These are phyloP conservation scores for Talaromyces sp. DNA, from an alignment of 2,329 filamentous ascomycete species.

Conservation along the genomic window DNA sequence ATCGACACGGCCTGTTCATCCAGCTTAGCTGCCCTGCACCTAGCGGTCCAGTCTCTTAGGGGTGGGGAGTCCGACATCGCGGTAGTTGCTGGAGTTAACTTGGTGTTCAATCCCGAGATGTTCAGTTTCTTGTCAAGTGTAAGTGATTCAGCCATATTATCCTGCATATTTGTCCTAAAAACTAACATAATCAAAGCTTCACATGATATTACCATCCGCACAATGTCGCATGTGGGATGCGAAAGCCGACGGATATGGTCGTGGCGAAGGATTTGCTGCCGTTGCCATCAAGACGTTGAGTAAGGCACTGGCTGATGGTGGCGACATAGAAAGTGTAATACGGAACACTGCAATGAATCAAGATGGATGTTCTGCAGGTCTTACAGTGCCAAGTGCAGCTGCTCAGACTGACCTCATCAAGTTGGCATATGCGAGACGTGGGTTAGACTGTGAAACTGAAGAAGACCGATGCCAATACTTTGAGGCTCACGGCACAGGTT, in stretches of 20 bases:
- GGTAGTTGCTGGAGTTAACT: conserved; percentile 26
- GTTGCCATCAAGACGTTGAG: conserved; percentile 54
- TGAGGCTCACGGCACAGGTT: conserved; percentile 49
- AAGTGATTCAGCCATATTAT: no score
- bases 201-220: conserved; percentile 54
- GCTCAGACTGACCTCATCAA: conserved; percentile 45
- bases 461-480: conserved; percentile 43
- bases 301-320: conserved; percentile 49
- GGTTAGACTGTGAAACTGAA: conserved; percentile 33
- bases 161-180: no score
- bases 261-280: conserved; percentile 54
- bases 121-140: conserved; percentile 27
- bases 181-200: no score
- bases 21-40: conserved; percentile 39
- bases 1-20: conserved; percentile 51
- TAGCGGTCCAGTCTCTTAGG: conserved; percentile 32
- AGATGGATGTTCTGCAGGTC: conserved; percentile 37
- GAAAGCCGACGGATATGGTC: conserved; percentile 51
- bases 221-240: conserved; percentile 52
- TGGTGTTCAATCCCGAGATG: conserved; percentile 32
- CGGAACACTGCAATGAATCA: conserved; percentile 38
- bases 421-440: conserved; percentile 39
- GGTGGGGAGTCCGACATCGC: conserved; percentile 29
- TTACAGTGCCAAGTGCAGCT: conserved; percentile 36
- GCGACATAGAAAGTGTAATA: conserved; percentile 45